Evolutionary conservation across 2,329 filamentous ascomycete species (phyloP).

Genomic region (Xylariaceae sp.): DNA sequence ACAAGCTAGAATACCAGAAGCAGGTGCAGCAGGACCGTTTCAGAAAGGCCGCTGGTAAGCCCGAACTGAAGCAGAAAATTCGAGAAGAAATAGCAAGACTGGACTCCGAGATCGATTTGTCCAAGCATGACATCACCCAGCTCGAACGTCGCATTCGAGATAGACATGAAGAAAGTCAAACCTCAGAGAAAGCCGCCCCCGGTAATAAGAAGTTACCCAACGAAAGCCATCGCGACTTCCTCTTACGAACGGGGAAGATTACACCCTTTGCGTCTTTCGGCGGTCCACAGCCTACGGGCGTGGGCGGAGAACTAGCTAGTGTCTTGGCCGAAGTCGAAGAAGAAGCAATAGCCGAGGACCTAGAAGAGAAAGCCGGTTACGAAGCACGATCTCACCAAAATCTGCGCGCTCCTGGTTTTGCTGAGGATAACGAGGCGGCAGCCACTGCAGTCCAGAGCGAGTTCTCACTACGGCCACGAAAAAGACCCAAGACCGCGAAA

Average conservation of each 20-base stretch:
- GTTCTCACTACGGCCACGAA: conserved; percentile 56
- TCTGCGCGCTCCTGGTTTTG: conserved; percentile 69
- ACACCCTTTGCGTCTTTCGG: conserved; percentile 86
- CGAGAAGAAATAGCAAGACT: conserved; percentile 64
- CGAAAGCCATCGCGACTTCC: conserved; percentile 81
- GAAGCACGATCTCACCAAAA: conserved; percentile 66
- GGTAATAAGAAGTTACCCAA: conserved; percentile 64
- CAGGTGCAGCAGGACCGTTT: conserved; percentile 48
- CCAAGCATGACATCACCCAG: conserved; percentile 71
- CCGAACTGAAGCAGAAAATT: conserved; percentile 52
- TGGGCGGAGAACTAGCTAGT: conserved; percentile 68
- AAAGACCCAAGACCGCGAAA: conserved; percentile 46
- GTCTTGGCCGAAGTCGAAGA: conserved; percentile 80
- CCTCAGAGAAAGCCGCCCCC: conserved; percentile 38
- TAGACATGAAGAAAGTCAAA: conserved; percentile 54
- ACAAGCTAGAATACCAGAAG: conserved; percentile 63
- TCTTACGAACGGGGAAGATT: conserved; percentile 95
- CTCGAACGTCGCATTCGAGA: conserved; percentile 79
- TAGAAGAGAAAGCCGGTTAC: conserved; percentile 40
- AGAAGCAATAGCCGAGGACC: conserved; percentile 54
- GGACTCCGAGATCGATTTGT: conserved; percentile 58
- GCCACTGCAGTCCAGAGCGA: conserved; percentile 42
- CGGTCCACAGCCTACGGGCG: conserved; percentile 55
- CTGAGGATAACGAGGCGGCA: conserved; percentile 42
- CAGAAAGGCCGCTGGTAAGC: conserved; percentile 41